A percentile compares a stretch with the other conserved stretches of the same genome.
These are phyloP conservation scores for Penstemon barbatus DNA, from an alignment of 257 asterid genomes.

Conservation along the genomic window DNA sequence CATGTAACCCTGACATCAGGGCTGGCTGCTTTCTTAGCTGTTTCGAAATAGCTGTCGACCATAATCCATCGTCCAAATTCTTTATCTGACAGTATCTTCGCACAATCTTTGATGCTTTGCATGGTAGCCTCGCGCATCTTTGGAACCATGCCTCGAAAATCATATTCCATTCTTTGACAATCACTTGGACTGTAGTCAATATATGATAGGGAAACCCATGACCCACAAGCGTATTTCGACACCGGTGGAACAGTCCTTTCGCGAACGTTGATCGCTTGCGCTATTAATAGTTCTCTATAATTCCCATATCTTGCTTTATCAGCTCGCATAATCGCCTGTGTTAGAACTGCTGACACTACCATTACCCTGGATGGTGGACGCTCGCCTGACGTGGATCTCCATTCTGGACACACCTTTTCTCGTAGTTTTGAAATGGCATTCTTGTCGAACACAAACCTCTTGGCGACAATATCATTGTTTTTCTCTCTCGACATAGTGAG, in stretches of 20 bases:
- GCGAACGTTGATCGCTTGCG: slow-evolving; percentile 8
- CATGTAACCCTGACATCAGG: slow-evolving; percentile 1
- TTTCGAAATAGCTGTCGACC: slow-evolving; percentile 12
- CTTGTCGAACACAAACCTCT: slow-evolving; percentile 18
- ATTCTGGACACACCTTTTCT: not conserved
- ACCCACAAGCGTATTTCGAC: slow-evolving; percentile 27
- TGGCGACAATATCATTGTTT: slow-evolving; percentile 1
- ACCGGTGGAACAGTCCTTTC: slow-evolving; percentile 20
- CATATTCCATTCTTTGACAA: not conserved
- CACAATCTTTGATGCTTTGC: slow-evolving; percentile 17
- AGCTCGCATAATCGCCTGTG: slow-evolving; percentile 16
- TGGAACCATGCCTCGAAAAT: not conserved
- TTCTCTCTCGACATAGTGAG: not conserved
- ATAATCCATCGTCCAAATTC: slow-evolving; percentile 26
- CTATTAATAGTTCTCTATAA: not conserved
- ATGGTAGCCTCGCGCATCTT: slow-evolving; percentile 6
- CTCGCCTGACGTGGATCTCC: not conserved
- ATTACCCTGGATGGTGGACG: slow-evolving; percentile 25
- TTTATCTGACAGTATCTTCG: slow-evolving; percentile 15
- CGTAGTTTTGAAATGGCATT: slow-evolving; percentile 13
- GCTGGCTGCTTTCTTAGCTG: not conserved
- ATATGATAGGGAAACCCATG: slow-evolving; percentile 12
- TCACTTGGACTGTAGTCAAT: not conserved
- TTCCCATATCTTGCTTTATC: slow-evolving; percentile 13
- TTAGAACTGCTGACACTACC: slow-evolving; percentile 18